Evolutionary conservation across 2,329 filamentous ascomycete genomes (phyloP), one percentile per base, ranked within the genome.

Genomic region (Berkeleyomyces rouxiae): DNA sequence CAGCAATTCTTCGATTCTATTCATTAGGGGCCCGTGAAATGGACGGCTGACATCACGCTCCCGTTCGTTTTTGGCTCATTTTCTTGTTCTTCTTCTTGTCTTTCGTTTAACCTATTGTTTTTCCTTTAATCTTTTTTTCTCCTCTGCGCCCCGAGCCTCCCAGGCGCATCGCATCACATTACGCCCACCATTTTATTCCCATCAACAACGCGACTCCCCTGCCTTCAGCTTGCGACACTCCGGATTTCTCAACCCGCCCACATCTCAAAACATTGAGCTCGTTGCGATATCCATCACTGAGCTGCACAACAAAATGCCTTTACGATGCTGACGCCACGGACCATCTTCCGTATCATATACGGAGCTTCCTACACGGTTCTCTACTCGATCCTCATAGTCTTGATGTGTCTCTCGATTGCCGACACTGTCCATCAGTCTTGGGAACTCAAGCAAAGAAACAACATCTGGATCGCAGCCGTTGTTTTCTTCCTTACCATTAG

Each of bases 381-480:
- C 70, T 86, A 86, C 72, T 73, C 92, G 68, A 71, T 95, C 68
- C 82, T 91, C 43, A 72, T 88, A 68, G 79, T 81, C 63, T 80
- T 96, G 63, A 79, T 95, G 49, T 79, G 92, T 69, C 79, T 95
- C 67, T 89, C 89, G 0, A 91, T 91, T 1, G 85, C 80, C 70
- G 90, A 96, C 69, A 78, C 84, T 64, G 86, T 96, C 72, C 85
- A 85, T 71, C 88, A 93, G 72, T 87, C 88, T 59, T 80, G 87
- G 63, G 72, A 75, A 42, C 84, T 82, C 62, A 68, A 75, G 60
- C 85, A 90, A 68, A 76, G 83, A 59, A 88, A 88, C 72, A 93
- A 96, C 72, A 82, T 95, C 69, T 87, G 93, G 75, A 85, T 93
- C 70, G 82, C 96, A 67, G 82, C 82, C 61, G 84, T 87, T 64